A percentile compares a stretch with the other conserved stretches of the same genome.
phyloP scores from a whole-genome alignment of 257 asterid genomes.

The Solanum ahanhuiri region DNA sequence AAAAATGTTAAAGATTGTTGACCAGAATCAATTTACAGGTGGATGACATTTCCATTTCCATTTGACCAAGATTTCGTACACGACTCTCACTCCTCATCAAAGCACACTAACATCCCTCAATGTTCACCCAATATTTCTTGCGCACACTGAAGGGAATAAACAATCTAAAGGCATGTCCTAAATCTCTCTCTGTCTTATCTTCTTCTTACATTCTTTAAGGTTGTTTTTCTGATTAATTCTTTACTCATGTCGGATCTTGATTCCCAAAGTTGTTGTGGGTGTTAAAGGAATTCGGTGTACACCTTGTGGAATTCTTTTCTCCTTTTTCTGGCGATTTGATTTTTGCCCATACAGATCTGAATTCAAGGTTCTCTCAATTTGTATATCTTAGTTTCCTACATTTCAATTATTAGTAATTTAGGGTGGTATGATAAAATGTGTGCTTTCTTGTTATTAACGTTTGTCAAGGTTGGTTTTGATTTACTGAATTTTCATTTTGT shows the following conservation, averaged over 20 bases:
- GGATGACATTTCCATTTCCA: not conserved
- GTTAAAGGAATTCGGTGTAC: not conserved
- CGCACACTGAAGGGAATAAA: not conserved
- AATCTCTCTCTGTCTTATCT: not conserved
- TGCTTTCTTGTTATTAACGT: not conserved
- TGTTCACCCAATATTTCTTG: not conserved
- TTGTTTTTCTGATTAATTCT: not conserved
- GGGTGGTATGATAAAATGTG: not conserved
- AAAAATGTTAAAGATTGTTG: not conserved
- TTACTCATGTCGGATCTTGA: not conserved
- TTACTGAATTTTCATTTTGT: not conserved
- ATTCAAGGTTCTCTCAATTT: not conserved
- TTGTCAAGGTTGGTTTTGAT: not conserved
- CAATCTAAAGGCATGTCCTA: not conserved
- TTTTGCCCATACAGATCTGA: not conserved
- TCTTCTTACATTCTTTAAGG: not conserved
- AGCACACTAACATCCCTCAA: not conserved
- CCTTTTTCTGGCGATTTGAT: not conserved
- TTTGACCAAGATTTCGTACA: not conserved
- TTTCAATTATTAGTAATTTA: not conserved
- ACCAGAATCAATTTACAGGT: not conserved
- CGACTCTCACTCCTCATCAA: not conserved
- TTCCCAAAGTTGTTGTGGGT: not conserved
- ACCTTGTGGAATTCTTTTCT: not conserved
- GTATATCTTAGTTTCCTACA: not conserved